Evolutionary conservation across 1,284 basidiomycete genomes (phyloP), one percentile per base, ranked within the genome.

Genomic region (Violaceomyces palustris): DNA sequence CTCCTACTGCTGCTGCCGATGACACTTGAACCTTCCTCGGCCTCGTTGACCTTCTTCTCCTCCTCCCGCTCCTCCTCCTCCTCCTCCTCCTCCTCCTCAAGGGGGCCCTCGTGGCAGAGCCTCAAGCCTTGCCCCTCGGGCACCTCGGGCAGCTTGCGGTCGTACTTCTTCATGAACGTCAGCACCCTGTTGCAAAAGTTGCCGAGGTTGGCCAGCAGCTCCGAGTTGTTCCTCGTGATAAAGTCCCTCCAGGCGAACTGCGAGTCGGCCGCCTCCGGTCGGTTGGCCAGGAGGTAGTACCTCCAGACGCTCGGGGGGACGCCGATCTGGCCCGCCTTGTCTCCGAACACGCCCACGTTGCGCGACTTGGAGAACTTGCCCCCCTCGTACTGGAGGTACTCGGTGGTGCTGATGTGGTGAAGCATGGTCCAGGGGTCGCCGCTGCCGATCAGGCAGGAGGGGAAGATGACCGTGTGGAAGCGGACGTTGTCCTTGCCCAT

Each of bases 351-450:
- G 48, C 94, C 94, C 47, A 96, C 85, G 63, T 91, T 91, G 62
- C 88, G 83, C 65, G 89, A 92, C 78, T 99, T 99, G 45, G 89
- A 94, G 79, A 99, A 99, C 74, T 99, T 99, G 40, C 92, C 93
- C 43, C 89, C 89, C 75, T 98, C 94, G 74, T 98, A 99, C 73
- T 97, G 96, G 48, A 99, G 79, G 74, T 94, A 98, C 74, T 99
- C 91, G 47, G 94, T 97, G 6, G 90, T 90, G 21, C 89, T 94
- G 49, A 99, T 78, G 77, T 96, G 91, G 75, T 96, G 87, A 5
- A 98, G 80, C 74, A 80, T 89, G 26, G 93, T 97, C 93, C 94
- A 99, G 46, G 83, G 77, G 39, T 90, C 82, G 23, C 87, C 87
- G 63, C 94, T 92, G 8, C 84, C 94, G 59, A 97, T 77, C 64